These are phyloP conservation scores for Bryoglossum gracile DNA, from an alignment of 495 filamentous ascomycete species.

Conservation along the genomic window DNA sequence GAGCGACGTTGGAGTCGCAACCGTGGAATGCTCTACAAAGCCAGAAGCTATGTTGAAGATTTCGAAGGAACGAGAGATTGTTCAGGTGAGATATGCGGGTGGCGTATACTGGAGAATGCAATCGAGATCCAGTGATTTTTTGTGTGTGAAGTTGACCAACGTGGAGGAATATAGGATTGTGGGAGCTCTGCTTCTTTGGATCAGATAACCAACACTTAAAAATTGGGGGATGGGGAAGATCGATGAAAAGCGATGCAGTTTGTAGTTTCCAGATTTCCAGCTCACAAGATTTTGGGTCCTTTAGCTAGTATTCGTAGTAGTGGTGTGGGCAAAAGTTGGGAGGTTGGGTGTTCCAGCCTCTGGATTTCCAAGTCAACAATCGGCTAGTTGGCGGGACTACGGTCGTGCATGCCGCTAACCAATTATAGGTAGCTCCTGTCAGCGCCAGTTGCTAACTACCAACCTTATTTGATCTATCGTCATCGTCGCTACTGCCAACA, in stretches of 20 bases:
- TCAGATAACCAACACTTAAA: slow-evolving; percentile 13
- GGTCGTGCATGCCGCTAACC: not conserved
- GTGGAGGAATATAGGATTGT: slow-evolving; percentile 1
- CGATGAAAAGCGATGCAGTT: slow-evolving; percentile 8
- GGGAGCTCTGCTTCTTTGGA: slow-evolving; percentile 6
- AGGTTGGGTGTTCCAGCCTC: slow-evolving; percentile 9
- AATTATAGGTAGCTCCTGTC: not conserved
- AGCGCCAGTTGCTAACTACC: not conserved
- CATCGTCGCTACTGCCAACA: no score
- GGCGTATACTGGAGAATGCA: slow-evolving; percentile 11
- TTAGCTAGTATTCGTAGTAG: slow-evolving; percentile 12
- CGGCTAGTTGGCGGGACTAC: not conserved
- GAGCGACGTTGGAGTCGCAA: slow-evolving; percentile 28
- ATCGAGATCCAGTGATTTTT: slow-evolving; percentile 1
- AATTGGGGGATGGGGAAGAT: slow-evolving; percentile 11
- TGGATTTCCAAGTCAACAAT: not conserved
- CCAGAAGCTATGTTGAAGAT: slow-evolving; percentile 6
- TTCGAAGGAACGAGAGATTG: slow-evolving; percentile 7
- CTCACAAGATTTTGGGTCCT: slow-evolving; percentile 8
- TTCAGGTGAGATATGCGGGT: slow-evolving; percentile 20
- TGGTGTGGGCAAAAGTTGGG: slow-evolving; percentile 5
- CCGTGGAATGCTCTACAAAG: slow-evolving; percentile 25
- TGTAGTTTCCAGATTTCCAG: slow-evolving; percentile 15
- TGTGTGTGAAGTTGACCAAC: not conserved
- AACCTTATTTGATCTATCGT: no score